Evolutionary conservation across 495 filamentous ascomycete species (phyloP), one percentile per base, ranked within the genome.

Genomic region (Cercophora samala): DNA sequence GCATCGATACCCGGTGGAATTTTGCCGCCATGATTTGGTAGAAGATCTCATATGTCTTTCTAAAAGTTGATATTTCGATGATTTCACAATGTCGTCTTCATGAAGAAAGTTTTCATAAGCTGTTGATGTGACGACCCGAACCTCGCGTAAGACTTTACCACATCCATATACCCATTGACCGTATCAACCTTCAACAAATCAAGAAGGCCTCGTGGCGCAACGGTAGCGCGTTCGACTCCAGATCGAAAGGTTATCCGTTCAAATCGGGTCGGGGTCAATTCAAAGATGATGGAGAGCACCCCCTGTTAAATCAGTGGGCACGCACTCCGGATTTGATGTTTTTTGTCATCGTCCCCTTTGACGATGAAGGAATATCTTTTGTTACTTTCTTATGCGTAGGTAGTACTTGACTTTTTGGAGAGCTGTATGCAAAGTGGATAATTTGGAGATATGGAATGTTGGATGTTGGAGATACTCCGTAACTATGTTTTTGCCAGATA

Each of bases 231-330:
- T 56, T 56, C 53, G 53, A 56, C 53, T 56, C 53, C 53, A 56
- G 53, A 56, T 56, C 53, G 53, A 56, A 56, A 56, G 53, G 53
- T 56, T 56, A 56, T 56, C 53, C 53, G 53, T 56, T 56, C 53
- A 56, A 56, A 56, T 56, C 53, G 53, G 53, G 53, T 56, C 53
- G 53, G 53, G 53, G 53, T 56, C 53, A 56, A 56, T 23, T 9
- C n/a, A 56, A 56, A 56, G 37, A 46, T 46, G 37, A 46, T 46
- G 37, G 37, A 46, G 37, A 46, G 13, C 37, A 9, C 37, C 37
- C 37, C 37, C 37, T 46, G 37, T 11, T 11, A 13, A 46, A 9
- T 17, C 15, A 18, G 37, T 5, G 37, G 37, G 37, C 37, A 46
- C 37, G 37, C 15, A 13, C 15, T 46, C 37, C 13, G 37, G 37